A percentile compares a stretch with the other conserved stretches of the same genome.
Conservation (phyloP, 805 yeast genomes). For the Hanseniaspora mollemarum region DNA sequence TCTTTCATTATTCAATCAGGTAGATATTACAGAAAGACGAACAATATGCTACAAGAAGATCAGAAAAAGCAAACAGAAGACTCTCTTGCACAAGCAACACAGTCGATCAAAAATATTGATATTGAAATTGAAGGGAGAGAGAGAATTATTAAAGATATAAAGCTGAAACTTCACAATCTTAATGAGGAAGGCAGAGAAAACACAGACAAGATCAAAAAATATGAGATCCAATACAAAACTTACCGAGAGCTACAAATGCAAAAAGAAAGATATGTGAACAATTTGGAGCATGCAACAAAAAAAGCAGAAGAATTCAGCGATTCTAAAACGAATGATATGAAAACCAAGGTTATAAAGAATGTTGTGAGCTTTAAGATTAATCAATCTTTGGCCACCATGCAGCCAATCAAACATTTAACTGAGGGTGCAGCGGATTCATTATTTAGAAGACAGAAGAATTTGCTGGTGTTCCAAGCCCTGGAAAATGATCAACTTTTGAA, state of each 20-base stretch:
- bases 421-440: background rate
- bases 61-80: constrained; percentile 18
- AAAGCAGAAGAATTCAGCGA: constrained; percentile 28
- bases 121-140: background rate
- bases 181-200: constrained; percentile 16
- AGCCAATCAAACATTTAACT: background rate
- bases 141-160: constrained; percentile 14
- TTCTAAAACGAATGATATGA: background rate
- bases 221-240: constrained; percentile 21
- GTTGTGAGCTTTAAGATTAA: constrained; percentile 3
- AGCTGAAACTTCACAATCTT: constrained; percentile 19
- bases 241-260: constrained; percentile 23
- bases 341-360: constrained; percentile 1
- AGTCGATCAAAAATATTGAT: constrained; percentile 17
- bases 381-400: constrained; percentile 6
- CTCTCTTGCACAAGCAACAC: constrained; percentile 18
- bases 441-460: background rate
- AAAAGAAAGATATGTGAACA: constrained; percentile 26
- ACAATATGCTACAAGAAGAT: constrained; percentile 24
- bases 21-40: constrained; percentile 22
- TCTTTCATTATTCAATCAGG: constrained; percentile 23
- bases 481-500: constrained; percentile 6
- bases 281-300: constrained; percentile 28
- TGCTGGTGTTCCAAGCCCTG: background rate
- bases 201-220: background rate